Base-by-base conservation (phyloP, 179 eudicot genomes). In the Actinidia polygama region DNA sequence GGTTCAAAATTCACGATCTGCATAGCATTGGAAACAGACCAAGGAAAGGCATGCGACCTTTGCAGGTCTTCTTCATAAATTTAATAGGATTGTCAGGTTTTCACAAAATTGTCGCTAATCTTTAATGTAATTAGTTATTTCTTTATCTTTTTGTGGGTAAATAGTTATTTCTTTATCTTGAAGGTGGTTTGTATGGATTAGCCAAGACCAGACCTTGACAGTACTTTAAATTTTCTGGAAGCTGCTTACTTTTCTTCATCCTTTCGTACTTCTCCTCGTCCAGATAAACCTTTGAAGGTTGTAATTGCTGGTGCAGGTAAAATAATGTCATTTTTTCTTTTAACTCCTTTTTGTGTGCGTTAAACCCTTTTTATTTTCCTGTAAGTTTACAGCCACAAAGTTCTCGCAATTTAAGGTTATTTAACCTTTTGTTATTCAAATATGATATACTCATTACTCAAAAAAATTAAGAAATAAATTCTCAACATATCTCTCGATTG, bases 171-270 rank as follows among this genome's bases (percentile, higher is more conserved):
- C 71, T 44, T 84, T 77, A 64, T 81, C 57, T 69, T 69, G n/a
- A 84, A 97, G 99, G 98, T 95, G 79, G 95, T 93, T 71, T 95
- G 98, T 85, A 85, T 91, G 21, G 99, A 97, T 85, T 94, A 90
- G 87, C 99, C 99, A 72, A 95, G 99, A 87, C 99, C 99, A 44
- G 98, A 97, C 84, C 93, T 97, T 84, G 99, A 97, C 4, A 91
- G 89, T 82, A 91, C 98, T 4, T 87, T 80, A 36, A 93, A 90
- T 68, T 97, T 84, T 82, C 78, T 95, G 86, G 99, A 97, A 85
- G 99, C 99, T 87, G 98, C 96, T 89, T 85, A 80, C 47, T 88
- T 97, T 59, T 97, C 99, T 79, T 91, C 99, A 2, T 87, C 86
- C 77, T 97, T 97, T 85, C 90, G 93, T 21, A 84, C 85, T 87